Evolutionary conservation across 257 asterid species (phyloP).

Genomic region (Penstemon newberryi): DNA sequence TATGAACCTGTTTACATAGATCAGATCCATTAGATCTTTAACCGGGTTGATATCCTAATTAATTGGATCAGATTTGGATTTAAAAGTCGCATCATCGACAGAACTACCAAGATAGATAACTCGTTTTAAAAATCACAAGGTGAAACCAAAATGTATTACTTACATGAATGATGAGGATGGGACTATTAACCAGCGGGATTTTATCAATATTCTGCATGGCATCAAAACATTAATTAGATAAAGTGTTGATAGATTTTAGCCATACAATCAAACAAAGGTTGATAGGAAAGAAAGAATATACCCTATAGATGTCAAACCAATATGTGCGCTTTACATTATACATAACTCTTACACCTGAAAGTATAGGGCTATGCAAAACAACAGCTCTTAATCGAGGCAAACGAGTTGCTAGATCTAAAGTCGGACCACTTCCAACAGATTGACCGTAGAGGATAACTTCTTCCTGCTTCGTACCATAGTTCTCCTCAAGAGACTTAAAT

Average conservation of each 20-base stretch:
- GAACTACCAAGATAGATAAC: too few species aligned
- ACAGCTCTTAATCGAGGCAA: constrained; percentile 54
- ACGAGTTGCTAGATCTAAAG: constrained; percentile 57
- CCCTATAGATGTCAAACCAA: constrained; percentile 74
- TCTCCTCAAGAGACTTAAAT: constrained; percentile 64
- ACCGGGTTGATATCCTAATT: too few species aligned
- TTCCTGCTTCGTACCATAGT: constrained; percentile 63
- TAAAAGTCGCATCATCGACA: too few species aligned
- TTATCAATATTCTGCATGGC: constrained; percentile 71
- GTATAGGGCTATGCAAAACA: constrained; percentile 62
- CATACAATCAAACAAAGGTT: constrained; percentile 4
- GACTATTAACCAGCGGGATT: constrained; percentile 52
- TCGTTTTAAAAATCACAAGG: too few species aligned
- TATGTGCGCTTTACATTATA: constrained; percentile 54
- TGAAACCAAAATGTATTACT: constrained; percentile 31
- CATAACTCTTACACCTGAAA: constrained; percentile 70
- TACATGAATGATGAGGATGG: constrained; percentile 78
- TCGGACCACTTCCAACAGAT: constrained; percentile 70
- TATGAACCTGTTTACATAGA: too few species aligned
- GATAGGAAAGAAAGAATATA: constrained; percentile 15
- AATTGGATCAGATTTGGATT: too few species aligned
- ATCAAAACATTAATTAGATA: constrained; percentile 17
- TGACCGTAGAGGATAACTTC: constrained; percentile 60
- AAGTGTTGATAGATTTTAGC: constrained; percentile 10
- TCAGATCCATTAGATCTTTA: too few species aligned